Evolutionary conservation across 164 flowering plant genomes (phyloP).

Genomic region (Stephania cephalantha): DNA sequence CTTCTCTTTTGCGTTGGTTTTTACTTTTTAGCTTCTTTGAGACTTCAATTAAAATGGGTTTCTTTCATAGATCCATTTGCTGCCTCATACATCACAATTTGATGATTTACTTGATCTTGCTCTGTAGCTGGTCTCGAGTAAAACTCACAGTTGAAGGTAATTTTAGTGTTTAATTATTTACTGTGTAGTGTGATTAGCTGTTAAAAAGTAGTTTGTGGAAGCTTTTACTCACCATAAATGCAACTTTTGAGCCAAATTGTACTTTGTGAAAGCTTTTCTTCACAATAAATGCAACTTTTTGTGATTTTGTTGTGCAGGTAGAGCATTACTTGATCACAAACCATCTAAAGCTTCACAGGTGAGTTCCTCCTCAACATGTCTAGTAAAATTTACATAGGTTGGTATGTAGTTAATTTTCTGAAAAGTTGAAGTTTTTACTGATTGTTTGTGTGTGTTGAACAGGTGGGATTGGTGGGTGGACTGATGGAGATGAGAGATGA

Average conservation of each 20-base stretch:
- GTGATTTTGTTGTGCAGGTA: slow-evolving; percentile 10
- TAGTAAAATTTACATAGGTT: too few relatives aligned
- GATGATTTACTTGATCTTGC: slow-evolving; percentile 25
- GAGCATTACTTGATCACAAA: not conserved
- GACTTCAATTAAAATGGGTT: not conserved
- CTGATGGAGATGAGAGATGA: slow-evolving; percentile 16
- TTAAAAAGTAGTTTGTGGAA: not conserved
- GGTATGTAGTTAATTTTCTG: not conserved
- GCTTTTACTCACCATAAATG: not conserved
- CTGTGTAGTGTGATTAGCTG: not conserved
- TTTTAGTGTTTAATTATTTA: not conserved
- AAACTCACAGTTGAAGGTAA: slow-evolving; percentile 29
- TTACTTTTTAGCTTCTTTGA: not conserved
- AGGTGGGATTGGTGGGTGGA: not conserved
- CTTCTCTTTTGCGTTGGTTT: not conserved
- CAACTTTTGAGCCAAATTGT: not conserved
- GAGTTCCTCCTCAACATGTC: not conserved
- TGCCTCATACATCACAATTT: not conserved
- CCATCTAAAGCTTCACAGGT: slow-evolving; percentile 15
- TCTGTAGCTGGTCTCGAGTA: slow-evolving; percentile 23
- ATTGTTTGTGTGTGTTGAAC: not conserved
- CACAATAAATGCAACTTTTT: not conserved
- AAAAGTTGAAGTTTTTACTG: too few relatives aligned
- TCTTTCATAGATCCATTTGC: slow-evolving; percentile 10
- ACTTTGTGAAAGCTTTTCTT: not conserved